These are phyloP conservation scores for Kitagawia praeruptora DNA, from an alignment of 129 eudicot species.

Conservation along the genomic window DNA sequence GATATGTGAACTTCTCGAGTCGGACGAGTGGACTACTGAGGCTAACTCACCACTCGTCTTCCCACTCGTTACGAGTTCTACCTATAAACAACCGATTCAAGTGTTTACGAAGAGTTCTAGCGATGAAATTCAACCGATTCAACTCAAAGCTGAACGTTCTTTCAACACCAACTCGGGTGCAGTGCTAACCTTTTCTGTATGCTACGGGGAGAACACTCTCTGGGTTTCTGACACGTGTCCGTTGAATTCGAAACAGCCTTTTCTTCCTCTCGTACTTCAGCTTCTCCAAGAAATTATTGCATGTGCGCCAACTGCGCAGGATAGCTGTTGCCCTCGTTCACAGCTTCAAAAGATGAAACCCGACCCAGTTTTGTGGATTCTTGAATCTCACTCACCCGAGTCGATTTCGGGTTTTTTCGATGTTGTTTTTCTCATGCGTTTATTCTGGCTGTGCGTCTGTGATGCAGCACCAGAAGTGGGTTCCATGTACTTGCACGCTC, in stretches of 20 bases:
- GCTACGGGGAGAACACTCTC: slow-evolving; percentile 29
- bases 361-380: slow-evolving; percentile 63
- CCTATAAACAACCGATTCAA: slow-evolving; percentile 19
- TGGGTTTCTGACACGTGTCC: slow-evolving; percentile 84
- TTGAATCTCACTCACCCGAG: slow-evolving; percentile 74
- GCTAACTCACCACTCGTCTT: slow-evolving; percentile 39
- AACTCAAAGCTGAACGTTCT: slow-evolving; percentile 56
- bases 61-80: slow-evolving; percentile 26
- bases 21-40: slow-evolving; percentile 44
- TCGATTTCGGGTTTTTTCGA: slow-evolving; percentile 66
- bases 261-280: slow-evolving; percentile 77
- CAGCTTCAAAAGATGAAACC: slow-evolving; percentile 54
- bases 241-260: slow-evolving; percentile 53
- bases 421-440: slow-evolving; percentile 54
- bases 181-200: slow-evolving; percentile 44
- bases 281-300: slow-evolving; percentile 62
- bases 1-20: slow-evolving; percentile 68
- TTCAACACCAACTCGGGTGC: slow-evolving; percentile 28
- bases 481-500: slow-evolving; percentile 49
- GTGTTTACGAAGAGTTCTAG: not conserved
- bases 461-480: slow-evolving; percentile 81
- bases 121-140: slow-evolving; percentile 21
- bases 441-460: slow-evolving; percentile 71
- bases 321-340: slow-evolving; percentile 56
- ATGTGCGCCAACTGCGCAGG: slow-evolving; percentile 61